phyloP scores from a whole-genome alignment of 1,284 basidiomycete genomes.

The Cutaneotrichosporon arboriforme region DNA sequence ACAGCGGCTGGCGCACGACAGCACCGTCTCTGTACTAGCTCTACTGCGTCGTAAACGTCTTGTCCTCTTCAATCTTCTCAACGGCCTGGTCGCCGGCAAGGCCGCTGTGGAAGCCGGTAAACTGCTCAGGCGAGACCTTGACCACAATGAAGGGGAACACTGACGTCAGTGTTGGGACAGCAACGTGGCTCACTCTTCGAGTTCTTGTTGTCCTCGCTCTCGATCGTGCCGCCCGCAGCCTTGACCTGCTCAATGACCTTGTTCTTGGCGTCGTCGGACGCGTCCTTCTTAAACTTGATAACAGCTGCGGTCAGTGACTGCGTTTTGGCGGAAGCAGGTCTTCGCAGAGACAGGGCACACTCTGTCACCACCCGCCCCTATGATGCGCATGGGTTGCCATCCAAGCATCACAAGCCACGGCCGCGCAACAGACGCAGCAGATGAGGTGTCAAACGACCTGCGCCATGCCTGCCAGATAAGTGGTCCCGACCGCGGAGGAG shows the following conservation, averaged over 20 bases:
- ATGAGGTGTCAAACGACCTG: no score
- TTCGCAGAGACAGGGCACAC: no score
- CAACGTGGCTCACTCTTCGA: slow-evolving; percentile 30
- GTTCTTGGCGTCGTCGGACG: slow-evolving; percentile 30
- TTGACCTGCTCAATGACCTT: slow-evolving; percentile 29
- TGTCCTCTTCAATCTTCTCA: slow-evolving; percentile 23
- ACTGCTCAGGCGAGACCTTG: slow-evolving; percentile 27
- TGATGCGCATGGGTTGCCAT: no score
- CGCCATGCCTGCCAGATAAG: no score
- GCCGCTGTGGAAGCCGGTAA: slow-evolving; percentile 22
- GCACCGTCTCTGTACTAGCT: no score
- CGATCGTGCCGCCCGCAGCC: slow-evolving; percentile 29
- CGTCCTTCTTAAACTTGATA: slow-evolving; percentile 38
- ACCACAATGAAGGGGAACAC: slow-evolving; percentile 40
- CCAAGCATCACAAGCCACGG: no score
- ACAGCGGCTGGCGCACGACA: no score
- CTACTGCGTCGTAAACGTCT: not conserved
- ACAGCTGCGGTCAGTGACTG: slow-evolving; percentile 26
- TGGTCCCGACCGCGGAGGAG: no score
- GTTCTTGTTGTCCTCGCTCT: slow-evolving; percentile 32
- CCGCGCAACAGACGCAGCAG: no score
- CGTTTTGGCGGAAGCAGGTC: no score
- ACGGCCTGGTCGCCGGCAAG: slow-evolving; percentile 27
- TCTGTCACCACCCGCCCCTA: no score
- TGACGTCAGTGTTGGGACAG: slow-evolving; percentile 5